phyloP scores from a whole-genome alignment of 306 rosid genomes.

The Hippophae tibetana region DNA sequence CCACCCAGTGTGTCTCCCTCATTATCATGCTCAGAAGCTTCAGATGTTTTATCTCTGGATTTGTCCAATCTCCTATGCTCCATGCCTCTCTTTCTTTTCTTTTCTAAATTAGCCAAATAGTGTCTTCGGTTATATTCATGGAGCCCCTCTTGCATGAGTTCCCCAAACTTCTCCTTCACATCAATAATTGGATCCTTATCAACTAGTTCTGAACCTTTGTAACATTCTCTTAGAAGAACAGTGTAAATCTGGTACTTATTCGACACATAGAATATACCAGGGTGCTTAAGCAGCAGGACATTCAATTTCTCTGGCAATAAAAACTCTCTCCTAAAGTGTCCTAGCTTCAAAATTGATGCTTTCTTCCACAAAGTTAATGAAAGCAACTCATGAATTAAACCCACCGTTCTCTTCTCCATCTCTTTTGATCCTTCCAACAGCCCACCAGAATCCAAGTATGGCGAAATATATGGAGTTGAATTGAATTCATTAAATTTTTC shows the following conservation, averaged over 20 bases:
- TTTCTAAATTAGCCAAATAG: conserved; percentile 38
- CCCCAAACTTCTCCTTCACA: conserved; percentile 76
- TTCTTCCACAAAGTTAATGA: conserved; percentile 80
- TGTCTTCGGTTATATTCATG: conserved; percentile 73
- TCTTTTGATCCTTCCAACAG: conserved; percentile 50
- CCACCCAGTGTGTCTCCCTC: conserved; percentile 40
- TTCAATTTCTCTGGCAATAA: conserved; percentile 56
- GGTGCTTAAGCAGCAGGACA: conserved; percentile 63
- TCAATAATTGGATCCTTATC: conserved; percentile 68
- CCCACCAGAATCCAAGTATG: conserved; percentile 35
- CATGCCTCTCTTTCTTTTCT: conserved; percentile 47
- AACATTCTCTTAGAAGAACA: conserved; percentile 69
- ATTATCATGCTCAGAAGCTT: conserved; percentile 28
- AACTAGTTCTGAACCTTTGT: conserved; percentile 50
- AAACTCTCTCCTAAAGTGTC: conserved; percentile 72
- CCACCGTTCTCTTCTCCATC: conserved; percentile 77
- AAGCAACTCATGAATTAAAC: conserved; percentile 71
- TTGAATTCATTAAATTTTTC: conserved; percentile 56
- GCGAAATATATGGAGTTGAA: conserved; percentile 56
- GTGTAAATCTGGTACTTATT: conserved; percentile 71
- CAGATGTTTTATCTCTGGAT: conserved; percentile 20
- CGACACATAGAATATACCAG: conserved; percentile 70
- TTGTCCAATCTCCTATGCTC: conserved; percentile 36
- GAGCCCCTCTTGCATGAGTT: conserved; percentile 88
- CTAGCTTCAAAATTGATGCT: conserved; percentile 60